Conservation (phyloP, 345 rosid species). For the Eucalyptus albens region DNA sequence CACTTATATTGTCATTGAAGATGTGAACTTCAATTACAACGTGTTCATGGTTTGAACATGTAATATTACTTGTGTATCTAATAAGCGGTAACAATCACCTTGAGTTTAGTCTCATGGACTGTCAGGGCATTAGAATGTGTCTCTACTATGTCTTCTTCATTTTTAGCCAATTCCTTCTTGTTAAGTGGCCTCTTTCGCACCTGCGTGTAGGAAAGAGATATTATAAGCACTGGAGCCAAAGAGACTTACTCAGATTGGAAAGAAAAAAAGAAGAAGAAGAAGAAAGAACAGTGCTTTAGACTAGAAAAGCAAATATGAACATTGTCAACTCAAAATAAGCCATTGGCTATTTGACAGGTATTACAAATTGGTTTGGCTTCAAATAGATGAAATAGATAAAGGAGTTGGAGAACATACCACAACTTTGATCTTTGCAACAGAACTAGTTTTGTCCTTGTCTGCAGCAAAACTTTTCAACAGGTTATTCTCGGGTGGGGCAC, state of each 20-base stretch:
- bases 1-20: not conserved
- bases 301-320: not conserved
- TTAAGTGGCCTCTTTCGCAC: conserved; percentile 97
- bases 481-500: conserved; percentile 51
- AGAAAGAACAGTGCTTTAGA: not conserved
- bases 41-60: not conserved
- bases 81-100: conserved; percentile 29
- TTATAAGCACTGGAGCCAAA: not conserved
- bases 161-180: conserved; percentile 85
- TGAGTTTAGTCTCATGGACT: conserved; percentile 91
- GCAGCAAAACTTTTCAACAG: conserved; percentile 60
- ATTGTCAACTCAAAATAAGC: not conserved
- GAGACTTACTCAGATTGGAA: not conserved
- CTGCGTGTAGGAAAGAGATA: conserved; percentile 17
- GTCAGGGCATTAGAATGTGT: conserved; percentile 63
- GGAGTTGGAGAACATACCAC: conserved; percentile 48
- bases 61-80: not conserved
- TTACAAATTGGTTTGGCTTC: not conserved
- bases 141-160: conserved; percentile 90
- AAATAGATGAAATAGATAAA: not conserved
- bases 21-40: not conserved
- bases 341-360: not conserved
- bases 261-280: not conserved
- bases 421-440: conserved; percentile 98
- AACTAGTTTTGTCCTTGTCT: conserved; percentile 72